phyloP scores from a whole-genome alignment of 495 filamentous ascomycete genomes.

The Evernia prunastri region DNA sequence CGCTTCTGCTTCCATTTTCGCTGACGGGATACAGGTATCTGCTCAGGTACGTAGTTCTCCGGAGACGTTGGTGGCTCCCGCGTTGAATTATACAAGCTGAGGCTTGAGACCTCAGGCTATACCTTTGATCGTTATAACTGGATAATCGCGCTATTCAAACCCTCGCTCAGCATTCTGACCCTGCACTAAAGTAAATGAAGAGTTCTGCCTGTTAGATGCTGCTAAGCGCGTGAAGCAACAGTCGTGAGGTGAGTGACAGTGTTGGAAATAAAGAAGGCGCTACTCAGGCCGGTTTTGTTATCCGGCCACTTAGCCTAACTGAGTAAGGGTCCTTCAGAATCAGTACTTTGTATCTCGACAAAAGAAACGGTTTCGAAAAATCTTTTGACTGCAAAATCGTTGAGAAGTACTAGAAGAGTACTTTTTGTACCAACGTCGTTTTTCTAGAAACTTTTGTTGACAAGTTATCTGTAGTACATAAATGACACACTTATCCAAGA shows the following conservation, averaged over 20 bases:
- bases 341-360: too few relatives aligned
- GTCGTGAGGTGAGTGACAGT: too few relatives aligned
- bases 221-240: not conserved
- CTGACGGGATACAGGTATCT: not conserved
- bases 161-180: not conserved
- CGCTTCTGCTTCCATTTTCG: slow-evolving; percentile 42
- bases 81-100: not conserved
- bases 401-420: too few relatives aligned
- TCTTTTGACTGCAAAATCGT: too few relatives aligned
- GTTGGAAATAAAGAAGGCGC: slow-evolving; percentile 6
- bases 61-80: not conserved
- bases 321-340: too few relatives aligned
- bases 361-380: too few relatives aligned
- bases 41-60: not conserved
- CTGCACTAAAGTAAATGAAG: not conserved
- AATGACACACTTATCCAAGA: too few relatives aligned
- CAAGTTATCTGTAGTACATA: too few relatives aligned
- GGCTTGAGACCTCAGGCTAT: not conserved
- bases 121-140: not conserved
- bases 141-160: not conserved
- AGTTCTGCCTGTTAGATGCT: not conserved
- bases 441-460: too few relatives aligned
- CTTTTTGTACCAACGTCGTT: too few relatives aligned
- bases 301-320: too few relatives aligned
- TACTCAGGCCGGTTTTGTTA: too few relatives aligned